Percentiles rank a stretch among this genome's conserved stretches.
Conservation (phyloP, 306 rosid genomes). For the Heteromeles arbutifolia region DNA sequence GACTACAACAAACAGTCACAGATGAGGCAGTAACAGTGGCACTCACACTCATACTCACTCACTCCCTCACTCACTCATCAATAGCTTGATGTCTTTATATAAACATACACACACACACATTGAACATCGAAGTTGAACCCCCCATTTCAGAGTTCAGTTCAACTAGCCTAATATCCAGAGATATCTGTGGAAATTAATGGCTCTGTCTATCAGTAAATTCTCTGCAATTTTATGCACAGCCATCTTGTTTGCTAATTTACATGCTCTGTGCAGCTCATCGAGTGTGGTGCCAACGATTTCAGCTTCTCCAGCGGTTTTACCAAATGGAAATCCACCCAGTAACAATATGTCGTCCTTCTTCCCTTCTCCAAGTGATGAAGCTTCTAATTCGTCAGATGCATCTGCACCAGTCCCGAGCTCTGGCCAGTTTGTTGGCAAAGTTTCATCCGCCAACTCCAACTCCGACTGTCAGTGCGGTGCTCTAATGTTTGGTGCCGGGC, state of each 20-base stretch:
- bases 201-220: conserved; percentile 19
- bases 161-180: conserved; percentile 4
- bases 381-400: conserved; percentile 11
- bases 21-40: neutral
- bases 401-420: conserved; percentile 38
- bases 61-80: neutral
- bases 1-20: conserved; percentile 23
- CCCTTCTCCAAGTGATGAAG: conserved; percentile 29
- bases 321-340: conserved; percentile 36
- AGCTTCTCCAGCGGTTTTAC: conserved; percentile 52
- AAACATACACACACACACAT: no score
- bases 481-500: neutral
- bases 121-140: neutral
- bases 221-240: neutral
- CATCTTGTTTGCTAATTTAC: conserved; percentile 22
- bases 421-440: conserved; percentile 43
- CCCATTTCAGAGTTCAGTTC: neutral
- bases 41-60: neutral
- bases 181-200: conserved; percentile 23
- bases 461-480: neutral
- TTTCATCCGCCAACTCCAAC: neutral
- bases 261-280: conserved; percentile 23
- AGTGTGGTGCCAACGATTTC: conserved; percentile 35
- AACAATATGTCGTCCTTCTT: conserved; percentile 55
- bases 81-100: no score